Base-by-base conservation (phyloP, 139 green algal species). In the Chlorella sp. region DNA sequence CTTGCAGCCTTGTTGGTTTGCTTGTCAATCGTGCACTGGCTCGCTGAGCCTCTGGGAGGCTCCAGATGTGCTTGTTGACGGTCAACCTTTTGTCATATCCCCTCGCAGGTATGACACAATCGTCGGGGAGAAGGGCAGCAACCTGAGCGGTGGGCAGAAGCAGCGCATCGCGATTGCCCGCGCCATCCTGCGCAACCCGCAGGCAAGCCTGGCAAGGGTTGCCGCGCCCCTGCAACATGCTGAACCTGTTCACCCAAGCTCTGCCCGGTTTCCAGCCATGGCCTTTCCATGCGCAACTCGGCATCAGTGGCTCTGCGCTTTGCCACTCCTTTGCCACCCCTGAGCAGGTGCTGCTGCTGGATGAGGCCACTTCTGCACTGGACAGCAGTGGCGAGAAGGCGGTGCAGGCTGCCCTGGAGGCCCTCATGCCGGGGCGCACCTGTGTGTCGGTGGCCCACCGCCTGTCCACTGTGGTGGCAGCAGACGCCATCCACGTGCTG, bases 331-430 rank as follows among this genome's bases (percentile, higher is more conserved):
- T 23, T 76, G 32, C 39, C 18, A 60, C 7, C n/a, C n/a, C n/a
- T n/a, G n/a, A n/a, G 39, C 44, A 76, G 62, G 87, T 96, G 71
- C 86, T 97, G 41, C 89, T 98, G 41, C 88, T 97, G 74, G 94
- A 97, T 79, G 95, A 98, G 88, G 96, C 96, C 18, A 98, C 96
- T 0, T 93, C 85, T 2, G 96, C 96, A 13, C 91, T 99, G 74
- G 97, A 99, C 90, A 93, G 88, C 0, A 21, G 41, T 18, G 80
- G 72, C 74, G 89, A 94, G 85, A 78, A 74, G 36, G 79, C 92
- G 13, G 90, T 94, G 44, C 88, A 94, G 83, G 38, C 63, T n/a
- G 90, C 92, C 4, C 85, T 95, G 65, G 92, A 95, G 26, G 79
- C 34, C 23, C 60, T 93, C 15, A 92, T 91, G 84, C n/a, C 63